Base-by-base conservation (phyloP, 495 filamentous ascomycete species). In the Monascus purpureus region DNA sequence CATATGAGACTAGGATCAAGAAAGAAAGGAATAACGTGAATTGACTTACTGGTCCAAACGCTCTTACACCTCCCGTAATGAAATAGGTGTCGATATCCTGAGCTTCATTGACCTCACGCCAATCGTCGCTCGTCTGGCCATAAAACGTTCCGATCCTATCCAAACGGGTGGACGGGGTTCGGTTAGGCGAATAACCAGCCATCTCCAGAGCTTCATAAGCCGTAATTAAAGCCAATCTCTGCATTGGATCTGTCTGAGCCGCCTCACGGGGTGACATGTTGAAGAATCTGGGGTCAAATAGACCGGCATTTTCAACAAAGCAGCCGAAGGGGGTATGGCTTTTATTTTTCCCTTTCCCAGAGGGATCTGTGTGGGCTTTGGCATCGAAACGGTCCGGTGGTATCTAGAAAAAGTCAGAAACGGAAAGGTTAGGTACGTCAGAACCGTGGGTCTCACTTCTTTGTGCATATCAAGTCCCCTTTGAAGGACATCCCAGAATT, bases 361-460 rank as follows among this genome's bases (percentile, higher is more conserved):
- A 40, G 0, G 56, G 44, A 35, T 65, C 59, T 12, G 28, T 46
- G 29, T 65, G 57, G 1, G 51, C 45, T 5, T 60, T 32, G 0
- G 52, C 40, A 23, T 68, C 52, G 29, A 59, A 68, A 19, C 62
- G 41, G 33, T 61, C 56, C 1, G 40, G 31, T 0, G 62, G 63
- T 9, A 68, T 43, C 23, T n/a, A n/a, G n/a, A n/a, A n/a, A n/a
- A n/a, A n/a, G n/a, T n/a, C n/a, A n/a, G n/a, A n/a, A n/a, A n/a
- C n/a, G n/a, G n/a, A n/a, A n/a, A n/a, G n/a, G n/a, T n/a, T n/a
- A n/a, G n/a, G n/a, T n/a, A n/a, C n/a, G n/a, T n/a, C n/a, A n/a
- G n/a, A n/a, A n/a, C n/a, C n/a, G n/a, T n/a, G n/a, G n/a, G n/a
- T n/a, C n/a, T n/a, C n/a, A n/a, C n/a, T n/a, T 43, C 39, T 14